Base-by-base conservation (phyloP, 2,329 filamentous ascomycete genomes). In the Sarocladiaceae sp. region DNA sequence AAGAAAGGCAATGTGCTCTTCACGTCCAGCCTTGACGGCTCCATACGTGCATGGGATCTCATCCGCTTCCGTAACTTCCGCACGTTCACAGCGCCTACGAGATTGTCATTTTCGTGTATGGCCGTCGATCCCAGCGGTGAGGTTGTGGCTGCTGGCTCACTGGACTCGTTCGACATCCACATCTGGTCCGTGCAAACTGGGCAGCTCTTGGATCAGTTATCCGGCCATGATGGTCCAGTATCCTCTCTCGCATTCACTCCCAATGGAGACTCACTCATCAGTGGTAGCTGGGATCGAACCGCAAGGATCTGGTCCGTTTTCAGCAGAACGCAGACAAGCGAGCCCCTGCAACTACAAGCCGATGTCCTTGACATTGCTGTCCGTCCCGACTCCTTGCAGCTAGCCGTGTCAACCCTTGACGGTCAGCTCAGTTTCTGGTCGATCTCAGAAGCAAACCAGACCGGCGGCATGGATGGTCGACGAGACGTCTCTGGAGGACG, bases 121-220 rank as follows among this genome's bases (percentile, higher is more conserved):
- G 89, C 93, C 1, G 89, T 97, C n/a, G 94, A 98, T 53, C 90
- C 93, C 0, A 95, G 89, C 51, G 93, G 93, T 44, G 94, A 98
- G 63, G 87, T 98, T 7, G 86, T 98, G 3, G 95, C 91, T 48
- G 93, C 93, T 9, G 93, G 91, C 2, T 97, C 91, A 2, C 74
- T 95, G 13, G 93, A 98, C 62, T 95, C 90, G 4, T 97, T 96
- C 53, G 91, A 97, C 58, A 88, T 98, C 43, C 90, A 98, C 65
- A 86, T 98, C 50, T 98, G 93, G 93, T 96, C 88, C 4, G 94
- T 98, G 3, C 93, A 98, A 60, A 98, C 91, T 1, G 93, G 93
- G 3, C 93, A 98, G 62, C 73, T 98, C 15, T 79, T 98, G 5
- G 93, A 98, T 60, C 85, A 85, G 52, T 72, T 98, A 19, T 78